phyloP scores from a whole-genome alignment of 2,329 filamentous ascomycete genomes.

The Fusarium kyushuense region DNA sequence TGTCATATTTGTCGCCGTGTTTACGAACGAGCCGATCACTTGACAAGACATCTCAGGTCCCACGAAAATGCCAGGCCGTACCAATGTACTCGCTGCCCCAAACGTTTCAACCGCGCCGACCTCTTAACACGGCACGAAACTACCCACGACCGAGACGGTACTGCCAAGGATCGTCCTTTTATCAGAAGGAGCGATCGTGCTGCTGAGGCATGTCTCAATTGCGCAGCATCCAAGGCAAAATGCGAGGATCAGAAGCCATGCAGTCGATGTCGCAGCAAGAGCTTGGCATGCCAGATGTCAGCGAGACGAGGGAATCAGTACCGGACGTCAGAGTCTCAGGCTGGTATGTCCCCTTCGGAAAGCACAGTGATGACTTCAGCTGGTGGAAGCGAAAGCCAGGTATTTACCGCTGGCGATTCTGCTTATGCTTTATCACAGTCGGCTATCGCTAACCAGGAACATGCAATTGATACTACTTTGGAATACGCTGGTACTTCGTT shows the following conservation, averaged over 20 bases:
- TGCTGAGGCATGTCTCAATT: slow-evolving; percentile 47
- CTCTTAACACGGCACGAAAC: slow-evolving; percentile 46
- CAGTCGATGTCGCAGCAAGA: slow-evolving; percentile 46
- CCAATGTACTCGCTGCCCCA: slow-evolving; percentile 47
- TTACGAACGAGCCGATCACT: slow-evolving; percentile 46
- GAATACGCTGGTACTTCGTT: slow-evolving; percentile 38
- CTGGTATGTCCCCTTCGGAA: slow-evolving; percentile 42
- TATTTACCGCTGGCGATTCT: slow-evolving; percentile 34
- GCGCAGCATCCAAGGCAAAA: slow-evolving; percentile 47
- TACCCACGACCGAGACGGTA: slow-evolving; percentile 47
- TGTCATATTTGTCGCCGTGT: slow-evolving; percentile 47
- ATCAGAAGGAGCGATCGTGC: slow-evolving; percentile 45
- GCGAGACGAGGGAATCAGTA: slow-evolving; percentile 44
- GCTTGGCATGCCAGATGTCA: slow-evolving; percentile 45
- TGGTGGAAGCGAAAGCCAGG: slow-evolving; percentile 34
- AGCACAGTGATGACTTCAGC: slow-evolving; percentile 41
- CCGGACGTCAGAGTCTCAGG: slow-evolving; percentile 44
- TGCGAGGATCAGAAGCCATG: slow-evolving; percentile 48
- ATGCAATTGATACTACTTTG: slow-evolving; percentile 25
- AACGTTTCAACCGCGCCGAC: slow-evolving; percentile 47
- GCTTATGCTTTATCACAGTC: slow-evolving; percentile 31
- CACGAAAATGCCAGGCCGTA: slow-evolving; percentile 47
- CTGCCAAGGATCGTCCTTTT: slow-evolving; percentile 45
- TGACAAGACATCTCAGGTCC: slow-evolving; percentile 46
- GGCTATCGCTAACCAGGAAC: slow-evolving; percentile 25